These are phyloP conservation scores for Noccaea caerulescens DNA, from an alignment of 345 rosid genomes.

Conservation along the genomic window DNA sequence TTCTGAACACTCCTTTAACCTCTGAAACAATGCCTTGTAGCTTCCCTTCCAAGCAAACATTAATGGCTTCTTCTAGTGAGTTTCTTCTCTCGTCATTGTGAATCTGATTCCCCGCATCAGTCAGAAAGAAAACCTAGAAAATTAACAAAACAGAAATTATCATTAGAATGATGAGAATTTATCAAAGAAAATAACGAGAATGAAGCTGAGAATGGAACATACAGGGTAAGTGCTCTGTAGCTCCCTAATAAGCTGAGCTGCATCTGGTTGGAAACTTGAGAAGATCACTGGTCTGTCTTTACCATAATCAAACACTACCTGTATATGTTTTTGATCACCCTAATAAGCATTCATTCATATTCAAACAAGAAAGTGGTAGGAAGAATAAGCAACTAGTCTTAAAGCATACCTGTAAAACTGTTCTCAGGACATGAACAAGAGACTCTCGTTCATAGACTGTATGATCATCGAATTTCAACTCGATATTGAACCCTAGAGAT, in stretches of 20 bases:
- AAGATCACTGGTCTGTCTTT: slow-evolving; percentile 72
- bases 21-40: slow-evolving; percentile 86
- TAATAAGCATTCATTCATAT: background rate
- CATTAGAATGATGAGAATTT: background rate
- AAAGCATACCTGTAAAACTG: slow-evolving; percentile 57
- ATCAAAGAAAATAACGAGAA: background rate
- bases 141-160: background rate
- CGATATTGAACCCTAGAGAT: slow-evolving; percentile 81
- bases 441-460: slow-evolving; percentile 62
- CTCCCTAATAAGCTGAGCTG: slow-evolving; percentile 69
- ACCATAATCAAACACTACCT: slow-evolving; percentile 70
- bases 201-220: slow-evolving; percentile 41
- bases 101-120: slow-evolving; percentile 65
- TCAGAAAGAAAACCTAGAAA: slow-evolving; percentile 76
- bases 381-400: background rate
- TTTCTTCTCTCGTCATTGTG: slow-evolving; percentile 74
- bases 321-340: background rate
- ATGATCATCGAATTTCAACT: slow-evolving; percentile 83
- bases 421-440: slow-evolving; percentile 59
- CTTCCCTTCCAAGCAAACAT: slow-evolving; percentile 74
- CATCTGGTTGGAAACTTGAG: slow-evolving; percentile 94
- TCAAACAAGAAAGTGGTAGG: background rate
- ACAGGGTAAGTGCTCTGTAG: slow-evolving; percentile 82
- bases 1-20: slow-evolving; percentile 74
- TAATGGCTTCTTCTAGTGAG: slow-evolving; percentile 83